Conservation (phyloP, 164 flowering plant genomes). For the Kalanchoe fedtschenkoi region DNA sequence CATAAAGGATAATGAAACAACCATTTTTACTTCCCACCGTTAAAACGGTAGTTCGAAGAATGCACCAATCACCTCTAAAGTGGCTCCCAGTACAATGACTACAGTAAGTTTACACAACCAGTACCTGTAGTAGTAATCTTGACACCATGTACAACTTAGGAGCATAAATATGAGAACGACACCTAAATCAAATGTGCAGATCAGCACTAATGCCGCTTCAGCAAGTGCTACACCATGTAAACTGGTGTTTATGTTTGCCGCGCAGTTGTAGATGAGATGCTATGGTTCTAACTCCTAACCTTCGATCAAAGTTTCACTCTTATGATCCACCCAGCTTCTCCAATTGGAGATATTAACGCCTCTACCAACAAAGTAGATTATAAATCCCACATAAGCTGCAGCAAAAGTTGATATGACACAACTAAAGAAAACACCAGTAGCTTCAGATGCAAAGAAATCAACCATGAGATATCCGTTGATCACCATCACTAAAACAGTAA, state of each 20-base stretch:
- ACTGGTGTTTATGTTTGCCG: too few relatives aligned
- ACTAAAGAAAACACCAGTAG: slow-evolving; percentile 22
- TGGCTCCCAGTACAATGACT: too few relatives aligned
- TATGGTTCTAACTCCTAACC: background rate
- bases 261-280: background rate
- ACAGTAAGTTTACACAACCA: too few relatives aligned
- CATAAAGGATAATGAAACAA: too few relatives aligned
- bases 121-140: too few relatives aligned
- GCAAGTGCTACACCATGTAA: background rate
- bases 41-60: too few relatives aligned
- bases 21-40: too few relatives aligned
- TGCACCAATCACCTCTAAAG: too few relatives aligned
- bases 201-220: background rate
- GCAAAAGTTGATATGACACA: slow-evolving; percentile 21
- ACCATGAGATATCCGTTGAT: slow-evolving; percentile 59
- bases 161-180: too few relatives aligned
- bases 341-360: slow-evolving; percentile 19
- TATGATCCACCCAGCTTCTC: slow-evolving; percentile 6
- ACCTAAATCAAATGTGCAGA: background rate
- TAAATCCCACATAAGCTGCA: slow-evolving; percentile 41
- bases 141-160: too few relatives aligned
- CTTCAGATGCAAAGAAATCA: slow-evolving; percentile 49
- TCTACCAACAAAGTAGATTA: slow-evolving; percentile 39
- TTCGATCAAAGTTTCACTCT: background rate
- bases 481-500: slow-evolving; percentile 50